Conservation (phyloP, 768 basidiomycete genomes). For the Fomitopsis serialis region DNA sequence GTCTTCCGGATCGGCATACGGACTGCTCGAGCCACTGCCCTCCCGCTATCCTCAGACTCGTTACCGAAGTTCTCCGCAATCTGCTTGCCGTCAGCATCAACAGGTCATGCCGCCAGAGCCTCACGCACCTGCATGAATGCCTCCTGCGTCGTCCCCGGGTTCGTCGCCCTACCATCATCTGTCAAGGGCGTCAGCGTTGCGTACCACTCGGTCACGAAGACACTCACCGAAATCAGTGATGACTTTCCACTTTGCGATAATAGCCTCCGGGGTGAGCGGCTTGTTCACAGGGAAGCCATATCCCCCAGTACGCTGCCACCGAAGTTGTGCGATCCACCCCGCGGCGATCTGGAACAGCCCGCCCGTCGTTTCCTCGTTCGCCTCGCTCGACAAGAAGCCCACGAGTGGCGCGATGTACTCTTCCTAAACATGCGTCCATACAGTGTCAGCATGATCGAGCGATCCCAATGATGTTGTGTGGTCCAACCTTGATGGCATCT, state of each 20-base stretch:
- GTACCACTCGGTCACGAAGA: constrained; percentile 1
- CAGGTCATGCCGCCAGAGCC: not conserved
- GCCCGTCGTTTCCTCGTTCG: constrained; percentile 70
- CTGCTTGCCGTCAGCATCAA: constrained; percentile 16
- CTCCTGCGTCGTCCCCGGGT: constrained; percentile 73
- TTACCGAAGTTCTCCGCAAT: constrained; percentile 58
- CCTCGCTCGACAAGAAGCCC: constrained; percentile 82
- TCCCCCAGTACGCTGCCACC: constrained; percentile 91
- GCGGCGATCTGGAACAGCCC: constrained; percentile 81
- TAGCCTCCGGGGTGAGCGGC: constrained; percentile 73
- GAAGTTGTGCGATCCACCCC: constrained; percentile 87
- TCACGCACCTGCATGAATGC: constrained; percentile 62
- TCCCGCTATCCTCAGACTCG: constrained; percentile 23
- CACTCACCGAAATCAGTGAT: constrained; percentile 80
- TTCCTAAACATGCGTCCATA: constrained; percentile 42
- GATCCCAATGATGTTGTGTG: not conserved
- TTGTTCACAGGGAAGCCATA: constrained; percentile 80
- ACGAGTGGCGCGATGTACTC: constrained; percentile 92
- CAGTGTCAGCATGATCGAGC: not conserved
- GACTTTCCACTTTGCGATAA: constrained; percentile 71
- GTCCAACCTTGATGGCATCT: constrained; percentile 75
- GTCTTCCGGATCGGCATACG: constrained; percentile 77
- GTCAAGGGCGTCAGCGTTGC: not conserved
- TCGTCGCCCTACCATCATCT: constrained; percentile 80
- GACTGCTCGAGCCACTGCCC: constrained; percentile 20